These are phyloP conservation scores for Ceratocystis huliohia DNA, from an alignment of 2,329 filamentous ascomycete genomes.

Conservation along the genomic window DNA sequence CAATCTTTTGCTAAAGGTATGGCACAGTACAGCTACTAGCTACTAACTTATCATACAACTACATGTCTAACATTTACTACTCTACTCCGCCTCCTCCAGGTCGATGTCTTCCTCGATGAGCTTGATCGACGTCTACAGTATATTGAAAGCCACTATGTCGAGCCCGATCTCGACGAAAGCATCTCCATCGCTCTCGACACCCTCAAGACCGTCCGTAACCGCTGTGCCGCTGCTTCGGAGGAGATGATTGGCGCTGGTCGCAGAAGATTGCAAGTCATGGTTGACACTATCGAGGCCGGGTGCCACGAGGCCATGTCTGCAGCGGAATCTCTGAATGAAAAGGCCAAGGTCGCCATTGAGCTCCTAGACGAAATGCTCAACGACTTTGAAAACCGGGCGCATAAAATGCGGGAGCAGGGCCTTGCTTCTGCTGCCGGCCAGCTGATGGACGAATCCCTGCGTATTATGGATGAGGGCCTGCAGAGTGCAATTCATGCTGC, in stretches of 20 bases:
- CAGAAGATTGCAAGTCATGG: conserved; percentile 71
- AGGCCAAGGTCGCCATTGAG: conserved; percentile 75
- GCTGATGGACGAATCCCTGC: conserved; percentile 67
- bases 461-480: conserved; percentile 67
- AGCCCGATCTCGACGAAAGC: conserved; percentile 63
- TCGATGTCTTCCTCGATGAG: conserved; percentile 73
- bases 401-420: conserved; percentile 66
- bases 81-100: conserved; percentile 30
- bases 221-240: conserved; percentile 80
- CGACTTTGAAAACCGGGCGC: conserved; percentile 72
- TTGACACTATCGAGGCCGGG: conserved; percentile 77
- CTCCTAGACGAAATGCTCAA: conserved; percentile 74
- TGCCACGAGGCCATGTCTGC: conserved; percentile 78
- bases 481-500: conserved; percentile 73
- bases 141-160: conserved; percentile 74
- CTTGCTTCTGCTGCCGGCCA: conserved; percentile 54
- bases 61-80: not conserved
- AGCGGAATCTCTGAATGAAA: conserved; percentile 80
- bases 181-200: conserved; percentile 77
- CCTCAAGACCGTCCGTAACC: conserved; percentile 70
- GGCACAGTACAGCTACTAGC: not conserved
- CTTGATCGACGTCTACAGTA: conserved; percentile 77
- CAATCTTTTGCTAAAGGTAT: conserved; percentile 44
- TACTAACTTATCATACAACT: not conserved
- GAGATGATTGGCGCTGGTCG: conserved; percentile 80